Evolutionary conservation across 495 filamentous ascomycete species (phyloP).

Genomic region (Jackrogersella multiformis): DNA sequence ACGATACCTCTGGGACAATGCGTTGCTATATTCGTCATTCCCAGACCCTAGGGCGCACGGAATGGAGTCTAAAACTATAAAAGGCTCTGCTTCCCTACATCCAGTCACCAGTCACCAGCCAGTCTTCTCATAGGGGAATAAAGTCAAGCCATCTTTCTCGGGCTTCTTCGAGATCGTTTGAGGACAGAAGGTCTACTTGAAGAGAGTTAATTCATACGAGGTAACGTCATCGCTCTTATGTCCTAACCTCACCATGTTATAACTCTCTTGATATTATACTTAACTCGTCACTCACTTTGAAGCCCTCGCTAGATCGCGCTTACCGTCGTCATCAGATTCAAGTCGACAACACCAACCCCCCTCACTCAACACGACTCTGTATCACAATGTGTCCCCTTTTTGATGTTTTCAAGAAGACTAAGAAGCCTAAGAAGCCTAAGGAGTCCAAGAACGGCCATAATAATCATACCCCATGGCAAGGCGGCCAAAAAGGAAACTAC

Average conservation of each 20-base stretch:
- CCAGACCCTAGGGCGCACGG: neutral
- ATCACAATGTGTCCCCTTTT: neutral
- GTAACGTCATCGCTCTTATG: neutral
- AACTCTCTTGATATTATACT: neutral
- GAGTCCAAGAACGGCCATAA: neutral
- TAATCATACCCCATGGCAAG: neutral
- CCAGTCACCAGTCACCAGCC: neutral
- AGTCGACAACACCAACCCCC: neutral
- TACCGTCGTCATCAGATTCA: neutral
- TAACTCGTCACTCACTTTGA: neutral
- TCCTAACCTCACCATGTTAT: neutral
- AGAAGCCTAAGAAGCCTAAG: neutral
- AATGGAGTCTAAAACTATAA: neutral
- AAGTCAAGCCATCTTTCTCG: neutral
- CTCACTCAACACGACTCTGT: neutral
- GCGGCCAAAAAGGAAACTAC: neutral
- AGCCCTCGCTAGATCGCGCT: neutral
- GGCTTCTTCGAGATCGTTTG: neutral
- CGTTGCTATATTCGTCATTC: neutral
- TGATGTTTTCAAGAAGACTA: neutral
- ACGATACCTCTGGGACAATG: neutral
- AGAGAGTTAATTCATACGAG: neutral
- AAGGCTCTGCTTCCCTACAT: neutral
- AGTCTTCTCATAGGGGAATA: neutral
- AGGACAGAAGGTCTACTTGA: neutral